Evolutionary conservation across 305 asterid genomes (phyloP), one percentile per base, ranked within the genome.

Genomic region (Rubia peregrina): DNA sequence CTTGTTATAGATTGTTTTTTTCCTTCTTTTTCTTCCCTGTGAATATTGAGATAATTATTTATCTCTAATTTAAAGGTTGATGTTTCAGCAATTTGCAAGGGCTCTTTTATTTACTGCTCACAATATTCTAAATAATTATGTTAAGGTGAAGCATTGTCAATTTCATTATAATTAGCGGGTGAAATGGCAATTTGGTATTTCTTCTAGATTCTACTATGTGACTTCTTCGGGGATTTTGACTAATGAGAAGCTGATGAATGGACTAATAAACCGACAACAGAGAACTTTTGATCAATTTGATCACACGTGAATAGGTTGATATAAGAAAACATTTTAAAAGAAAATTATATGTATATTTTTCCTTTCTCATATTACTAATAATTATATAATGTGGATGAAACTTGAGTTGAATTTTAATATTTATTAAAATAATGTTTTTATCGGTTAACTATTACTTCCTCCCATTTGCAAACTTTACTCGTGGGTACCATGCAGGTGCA

Each of bases 181-280:
- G 74, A 70, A 63, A 61, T 77, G 77, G 82, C 75, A 81, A 76
- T 74, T 73, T 65, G 75, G 78, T 55, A 51, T 65, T 11, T 41
- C n/a, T 13, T 71, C 44, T 16, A 17, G 44, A 65, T 40, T 60
- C 13, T 16, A 13, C 38, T 51, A 51, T 51, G 19, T 48, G 16
- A 4, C n/a, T n/a, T n/a, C 11, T 48, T 71, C 9, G 17, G 22
- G 17, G 72, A 55, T 16, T 2, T 11, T 46, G 43, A 49, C 55
- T 9, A 16, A 44, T 24, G 30, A 65, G 64, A 14, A 56, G 61
- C 68, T n/a, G 59, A 8, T 17, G 68, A 67, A 59, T 74, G 69
- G 73, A 67, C 67, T 17, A 68, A 24, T 36, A 13, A 62, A 74
- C 77, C 64, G 36, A 36, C 57, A 48, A 30, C 51, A 44, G 16